phyloP scores from a whole-genome alignment of 306 rosid species.

The Abrus precatorius region DNA sequence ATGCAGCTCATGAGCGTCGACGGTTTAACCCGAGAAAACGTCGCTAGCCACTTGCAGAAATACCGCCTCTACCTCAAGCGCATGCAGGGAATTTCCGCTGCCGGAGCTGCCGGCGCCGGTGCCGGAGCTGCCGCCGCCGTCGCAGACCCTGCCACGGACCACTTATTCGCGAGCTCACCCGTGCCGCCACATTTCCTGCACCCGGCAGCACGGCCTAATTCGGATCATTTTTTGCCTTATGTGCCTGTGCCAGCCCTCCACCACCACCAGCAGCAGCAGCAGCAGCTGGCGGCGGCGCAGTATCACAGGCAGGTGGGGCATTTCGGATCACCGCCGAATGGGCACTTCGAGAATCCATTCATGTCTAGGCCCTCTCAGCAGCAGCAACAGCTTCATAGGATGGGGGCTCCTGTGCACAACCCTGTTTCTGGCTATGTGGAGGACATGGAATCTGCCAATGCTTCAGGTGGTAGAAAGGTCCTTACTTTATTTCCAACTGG shows the following conservation, averaged over 20 bases:
- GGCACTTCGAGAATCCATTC: slow-evolving; percentile 87
- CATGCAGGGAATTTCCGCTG: slow-evolving; percentile 86
- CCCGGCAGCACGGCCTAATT: slow-evolving; percentile 69
- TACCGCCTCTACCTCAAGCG: slow-evolving; percentile 94
- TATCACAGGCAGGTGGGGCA: slow-evolving; percentile 85
- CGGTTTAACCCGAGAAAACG: slow-evolving; percentile 95
- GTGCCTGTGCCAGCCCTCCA: slow-evolving; percentile 85
- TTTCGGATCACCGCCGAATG: slow-evolving; percentile 87
- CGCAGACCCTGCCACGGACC: slow-evolving; percentile 81
- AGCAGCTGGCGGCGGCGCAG: slow-evolving; percentile 62
- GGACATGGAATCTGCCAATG: slow-evolving; percentile 88
- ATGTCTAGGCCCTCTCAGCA: slow-evolving; percentile 78
- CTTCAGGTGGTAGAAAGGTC: slow-evolving; percentile 82
- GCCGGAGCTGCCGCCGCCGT: slow-evolving; percentile 47
- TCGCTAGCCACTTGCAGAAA: slow-evolving; percentile 94
- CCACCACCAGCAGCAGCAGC: slow-evolving; percentile 78
- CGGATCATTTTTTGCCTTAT: slow-evolving; percentile 90
- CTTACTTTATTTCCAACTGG: slow-evolving; percentile 94
- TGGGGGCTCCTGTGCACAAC: slow-evolving; percentile 76
- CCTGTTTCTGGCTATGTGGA: slow-evolving; percentile 68
- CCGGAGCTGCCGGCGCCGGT: slow-evolving; percentile 48
- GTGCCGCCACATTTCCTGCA: slow-evolving; percentile 93
- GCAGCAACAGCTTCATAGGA: slow-evolving; percentile 74
- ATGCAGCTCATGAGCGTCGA: slow-evolving; percentile 99
- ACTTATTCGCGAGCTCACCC: slow-evolving; percentile 87